These are phyloP conservation scores for Aquilaria agallochum DNA, from an alignment of 441 rosid species.

Conservation along the genomic window DNA sequence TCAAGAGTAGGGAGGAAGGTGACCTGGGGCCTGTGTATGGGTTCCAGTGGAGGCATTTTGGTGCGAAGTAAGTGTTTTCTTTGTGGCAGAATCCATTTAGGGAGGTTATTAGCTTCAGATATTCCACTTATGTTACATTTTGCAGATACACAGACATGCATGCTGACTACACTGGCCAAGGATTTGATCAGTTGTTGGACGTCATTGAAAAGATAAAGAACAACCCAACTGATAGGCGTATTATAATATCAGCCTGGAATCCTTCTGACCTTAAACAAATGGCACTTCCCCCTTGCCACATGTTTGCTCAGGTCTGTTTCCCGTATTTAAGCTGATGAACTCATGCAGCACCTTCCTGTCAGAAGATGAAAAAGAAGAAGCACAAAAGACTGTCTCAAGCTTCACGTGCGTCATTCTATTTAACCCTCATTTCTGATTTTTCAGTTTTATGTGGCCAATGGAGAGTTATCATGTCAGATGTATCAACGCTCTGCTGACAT, in stretches of 20 bases:
- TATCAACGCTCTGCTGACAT: slow-evolving; percentile 94
- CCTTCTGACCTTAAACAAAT: slow-evolving; percentile 85
- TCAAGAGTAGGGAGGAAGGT: slow-evolving; percentile 73
- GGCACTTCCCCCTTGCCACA: slow-evolving; percentile 98
- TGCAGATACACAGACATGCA: slow-evolving; percentile 77
- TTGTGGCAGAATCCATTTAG: slow-evolving; percentile 1
- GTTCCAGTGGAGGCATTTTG: slow-evolving; percentile 97
- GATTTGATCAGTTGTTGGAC: slow-evolving; percentile 83
- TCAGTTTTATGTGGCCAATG: slow-evolving; percentile 88
- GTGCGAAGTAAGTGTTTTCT: slow-evolving; percentile 56
- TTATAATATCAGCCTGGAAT: slow-evolving; percentile 89
- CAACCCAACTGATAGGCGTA: slow-evolving; percentile 78
- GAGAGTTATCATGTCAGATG: slow-evolving; percentile 90
- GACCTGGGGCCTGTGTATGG: slow-evolving; percentile 92
- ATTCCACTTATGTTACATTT: slow-evolving; percentile 1
- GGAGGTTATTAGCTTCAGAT: background rate
- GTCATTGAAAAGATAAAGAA: slow-evolving; percentile 81
- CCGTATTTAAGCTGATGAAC: background rate
- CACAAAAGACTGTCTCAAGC: too few species aligned
- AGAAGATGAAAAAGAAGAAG: background rate
- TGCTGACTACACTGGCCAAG: slow-evolving; percentile 84
- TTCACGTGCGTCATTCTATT: too few species aligned
- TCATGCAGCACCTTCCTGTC: background rate
- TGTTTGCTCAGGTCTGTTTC: slow-evolving; percentile 74
- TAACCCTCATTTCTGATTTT: slow-evolving; percentile 2